A percentile compares a stretch with the other conserved stretches of the same genome.
Evolutionary conservation across 805 yeast genomes (phyloP).

Genomic region (Wickerhamiella nectarea): DNA sequence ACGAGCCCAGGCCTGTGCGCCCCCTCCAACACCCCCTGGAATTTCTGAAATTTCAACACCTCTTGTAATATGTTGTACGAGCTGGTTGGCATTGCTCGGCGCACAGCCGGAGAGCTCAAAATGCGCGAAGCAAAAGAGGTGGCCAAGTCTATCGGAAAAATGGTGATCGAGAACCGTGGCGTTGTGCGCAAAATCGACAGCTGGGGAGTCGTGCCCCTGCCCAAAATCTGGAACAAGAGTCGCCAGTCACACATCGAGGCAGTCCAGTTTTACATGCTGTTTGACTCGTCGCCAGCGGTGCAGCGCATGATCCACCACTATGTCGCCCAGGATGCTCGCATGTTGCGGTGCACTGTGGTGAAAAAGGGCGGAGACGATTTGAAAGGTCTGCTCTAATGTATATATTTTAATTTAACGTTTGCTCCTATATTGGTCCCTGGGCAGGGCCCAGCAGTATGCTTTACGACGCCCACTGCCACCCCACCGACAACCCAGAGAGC

Average conservation of each 20-base stretch:
- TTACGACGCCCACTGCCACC: constrained; percentile 31
- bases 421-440: neutral
- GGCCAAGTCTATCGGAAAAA: constrained; percentile 60
- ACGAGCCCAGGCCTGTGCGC: too few species aligned
- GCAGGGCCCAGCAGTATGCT: too few species aligned
- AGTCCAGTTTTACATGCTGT: constrained; percentile 69
- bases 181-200: constrained; percentile 75
- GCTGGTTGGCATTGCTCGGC: constrained; percentile 75
- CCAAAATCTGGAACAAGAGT: constrained; percentile 68
- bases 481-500: constrained; percentile 24
- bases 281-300: constrained; percentile 75
- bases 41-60: neutral
- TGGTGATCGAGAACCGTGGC: constrained; percentile 80
- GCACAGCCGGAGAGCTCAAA: constrained; percentile 30
- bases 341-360: constrained; percentile 62
- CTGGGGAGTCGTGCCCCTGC: constrained; percentile 64
- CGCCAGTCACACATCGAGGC: constrained; percentile 88
- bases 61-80: constrained; percentile 61
- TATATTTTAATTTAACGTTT: neutral
- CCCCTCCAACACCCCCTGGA: neutral
- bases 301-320: constrained; percentile 76
- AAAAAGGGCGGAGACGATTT: constrained; percentile 29
- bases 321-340: constrained; percentile 77
- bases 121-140: constrained; percentile 52
- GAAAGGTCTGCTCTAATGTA: constrained; percentile 14